phyloP scores from a whole-genome alignment of 139 green algal species.

The Picochlorum sp. region DNA sequence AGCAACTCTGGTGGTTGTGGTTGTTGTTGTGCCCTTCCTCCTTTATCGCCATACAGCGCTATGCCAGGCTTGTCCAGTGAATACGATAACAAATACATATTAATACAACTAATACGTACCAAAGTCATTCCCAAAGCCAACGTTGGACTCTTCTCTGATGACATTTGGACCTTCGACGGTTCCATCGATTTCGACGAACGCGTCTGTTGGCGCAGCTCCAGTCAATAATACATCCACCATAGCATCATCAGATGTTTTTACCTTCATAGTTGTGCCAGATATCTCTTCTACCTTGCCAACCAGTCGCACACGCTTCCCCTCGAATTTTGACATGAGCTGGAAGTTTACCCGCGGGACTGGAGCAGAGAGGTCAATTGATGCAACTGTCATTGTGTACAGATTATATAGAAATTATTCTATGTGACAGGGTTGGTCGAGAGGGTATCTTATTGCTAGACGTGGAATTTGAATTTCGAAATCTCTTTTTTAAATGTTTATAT shows the following conservation, averaged over 20 bases:
- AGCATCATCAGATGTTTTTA: slow-evolving; percentile 34
- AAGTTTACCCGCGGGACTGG: slow-evolving; percentile 41
- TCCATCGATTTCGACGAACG: slow-evolving; percentile 51
- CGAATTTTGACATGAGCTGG: slow-evolving; percentile 29
- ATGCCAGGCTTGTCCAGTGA: not conserved
- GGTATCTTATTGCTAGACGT: no score
- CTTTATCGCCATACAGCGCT: no score
- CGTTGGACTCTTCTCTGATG: slow-evolving; percentile 36
- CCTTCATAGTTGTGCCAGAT: slow-evolving; percentile 21
- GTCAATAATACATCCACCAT: slow-evolving; percentile 31
- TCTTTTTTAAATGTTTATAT: no score
- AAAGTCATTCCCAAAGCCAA: slow-evolving; percentile 49
- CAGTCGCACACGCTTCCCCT: slow-evolving; percentile 42
- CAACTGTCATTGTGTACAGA: not conserved
- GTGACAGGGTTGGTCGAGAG: no score
- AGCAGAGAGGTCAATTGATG: slow-evolving; percentile 12
- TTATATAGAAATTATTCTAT: slow-evolving; percentile 8
- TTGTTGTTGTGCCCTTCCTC: no score
- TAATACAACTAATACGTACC: slow-evolving; percentile 28
- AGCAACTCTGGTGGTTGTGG: no score
- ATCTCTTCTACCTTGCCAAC: slow-evolving; percentile 34
- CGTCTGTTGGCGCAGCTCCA: slow-evolving; percentile 8
- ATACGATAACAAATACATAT: not conserved
- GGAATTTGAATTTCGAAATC: no score
- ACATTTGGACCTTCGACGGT: slow-evolving; percentile 41